Percentiles rank a stretch among this genome's conserved stretches.
These are phyloP conservation scores for Fusarium torulosum DNA, from an alignment of 2,329 filamentous ascomycete genomes.

Conservation along the genomic window DNA sequence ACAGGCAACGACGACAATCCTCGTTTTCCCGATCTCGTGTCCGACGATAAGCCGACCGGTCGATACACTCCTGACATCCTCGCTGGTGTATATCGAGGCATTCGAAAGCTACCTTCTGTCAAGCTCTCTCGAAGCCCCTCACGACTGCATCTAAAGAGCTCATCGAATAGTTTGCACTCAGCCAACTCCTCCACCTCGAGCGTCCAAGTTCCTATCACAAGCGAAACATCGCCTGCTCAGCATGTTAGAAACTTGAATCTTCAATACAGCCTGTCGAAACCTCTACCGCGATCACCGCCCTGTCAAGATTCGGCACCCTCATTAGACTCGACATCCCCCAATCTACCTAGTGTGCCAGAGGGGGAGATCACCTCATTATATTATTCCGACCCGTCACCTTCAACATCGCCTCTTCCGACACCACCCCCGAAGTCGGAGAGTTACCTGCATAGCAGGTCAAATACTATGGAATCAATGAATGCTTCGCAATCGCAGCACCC, in stretches of 20 bases:
- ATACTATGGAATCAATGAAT: slow-evolving; percentile 63
- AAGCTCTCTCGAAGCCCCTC: slow-evolving; percentile 61
- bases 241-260: slow-evolving; percentile 68
- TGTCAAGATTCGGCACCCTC: slow-evolving; percentile 45
- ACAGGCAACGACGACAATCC: slow-evolving; percentile 50
- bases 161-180: slow-evolving; percentile 36
- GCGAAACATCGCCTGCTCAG: slow-evolving; percentile 50
- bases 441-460: slow-evolving; percentile 58
- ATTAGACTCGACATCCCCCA: slow-evolving; percentile 50
- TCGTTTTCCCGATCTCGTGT: slow-evolving; percentile 60
- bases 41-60: slow-evolving; percentile 55
- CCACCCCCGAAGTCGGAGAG: slow-evolving; percentile 53
- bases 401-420: slow-evolving; percentile 25
- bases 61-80: slow-evolving; percentile 61
- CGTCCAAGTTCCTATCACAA: slow-evolving; percentile 26
- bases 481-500: slow-evolving; percentile 54
- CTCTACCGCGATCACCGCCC: slow-evolving; percentile 66
- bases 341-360: slow-evolving; percentile 51
- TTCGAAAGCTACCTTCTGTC: slow-evolving; percentile 61
- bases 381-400: slow-evolving; percentile 24
- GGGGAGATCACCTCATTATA: slow-evolving; percentile 48
- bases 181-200: slow-evolving; percentile 37
- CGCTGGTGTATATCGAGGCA: slow-evolving; percentile 65
- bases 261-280: slow-evolving; percentile 69
- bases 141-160: slow-evolving; percentile 54